A percentile compares a stretch with the other conserved stretches of the same genome.
Evolutionary conservation across 352 stramenopile genomes (phyloP).

Genomic region (Pythium guiyangense): DNA sequence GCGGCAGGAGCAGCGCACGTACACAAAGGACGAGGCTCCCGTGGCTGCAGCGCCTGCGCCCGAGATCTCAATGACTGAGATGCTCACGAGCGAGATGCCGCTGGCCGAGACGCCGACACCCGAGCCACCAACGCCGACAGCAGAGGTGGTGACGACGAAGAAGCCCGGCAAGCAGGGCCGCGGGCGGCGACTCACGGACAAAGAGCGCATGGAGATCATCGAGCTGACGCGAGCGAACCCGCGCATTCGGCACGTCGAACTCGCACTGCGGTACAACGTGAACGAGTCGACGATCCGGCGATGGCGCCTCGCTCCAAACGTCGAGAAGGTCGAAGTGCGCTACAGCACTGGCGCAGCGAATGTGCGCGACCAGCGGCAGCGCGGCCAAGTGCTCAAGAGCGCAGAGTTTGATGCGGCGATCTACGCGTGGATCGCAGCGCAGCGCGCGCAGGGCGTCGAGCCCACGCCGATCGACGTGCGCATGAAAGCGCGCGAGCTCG

Average conservation of each 20-base stretch:
- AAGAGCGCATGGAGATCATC: constrained; percentile 63
- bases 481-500: constrained; percentile 30
- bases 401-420: constrained; percentile 36
- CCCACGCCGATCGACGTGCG: constrained; percentile 25
- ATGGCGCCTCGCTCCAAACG: constrained; percentile 34
- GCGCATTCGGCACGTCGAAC: constrained; percentile 41
- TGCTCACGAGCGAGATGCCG: neutral
- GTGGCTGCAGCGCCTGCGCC: too few relatives aligned
- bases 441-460: constrained; percentile 16
- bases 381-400: constrained; percentile 32
- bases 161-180: constrained; percentile 30
- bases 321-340: constrained; percentile 31
- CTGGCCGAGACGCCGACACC: neutral
- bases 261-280: constrained; percentile 40
- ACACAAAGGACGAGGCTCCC: too few relatives aligned
- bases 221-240: constrained; percentile 40
- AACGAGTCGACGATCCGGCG: constrained; percentile 63
- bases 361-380: constrained; percentile 29
- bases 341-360: constrained; percentile 27
- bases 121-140: neutral
- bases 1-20: too few relatives aligned
- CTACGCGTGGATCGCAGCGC: constrained; percentile 28
- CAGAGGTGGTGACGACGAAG: neutral
- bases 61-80: too few relatives aligned
- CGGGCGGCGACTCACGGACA: constrained; percentile 47